Evolutionary conservation across 2,329 filamentous ascomycete genomes (phyloP).

Genomic region (Botrytis sinoallii): DNA sequence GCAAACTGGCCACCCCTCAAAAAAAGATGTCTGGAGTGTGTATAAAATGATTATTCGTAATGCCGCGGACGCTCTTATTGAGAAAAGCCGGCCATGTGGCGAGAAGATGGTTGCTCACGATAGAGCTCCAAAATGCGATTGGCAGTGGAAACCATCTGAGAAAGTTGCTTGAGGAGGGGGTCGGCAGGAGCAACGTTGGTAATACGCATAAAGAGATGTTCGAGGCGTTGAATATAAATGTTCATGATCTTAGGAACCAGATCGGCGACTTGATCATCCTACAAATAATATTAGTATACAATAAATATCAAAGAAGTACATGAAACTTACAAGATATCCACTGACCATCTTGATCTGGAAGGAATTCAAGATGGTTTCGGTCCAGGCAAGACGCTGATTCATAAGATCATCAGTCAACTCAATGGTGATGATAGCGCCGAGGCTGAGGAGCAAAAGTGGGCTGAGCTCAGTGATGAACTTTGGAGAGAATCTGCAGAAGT

Average conservation of each 20-base stretch:
- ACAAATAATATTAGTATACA: conserved; percentile 33
- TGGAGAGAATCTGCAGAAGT: conserved; percentile 50
- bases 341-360: conserved; percentile 41
- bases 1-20: neutral
- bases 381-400: conserved; percentile 56
- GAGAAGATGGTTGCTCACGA: conserved; percentile 20
- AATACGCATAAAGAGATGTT: conserved; percentile 52
- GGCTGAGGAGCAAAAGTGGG: conserved; percentile 60
- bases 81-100: conserved; percentile 8
- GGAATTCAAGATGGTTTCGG: conserved; percentile 56
- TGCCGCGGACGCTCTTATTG: neutral
- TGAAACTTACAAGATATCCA: conserved; percentile 37
- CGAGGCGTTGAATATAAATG: conserved; percentile 51
- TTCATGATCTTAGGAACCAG: conserved; percentile 57
- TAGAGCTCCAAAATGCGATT: conserved; percentile 36
- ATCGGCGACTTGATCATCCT: conserved; percentile 54
- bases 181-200: conserved; percentile 48
- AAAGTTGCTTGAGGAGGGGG: conserved; percentile 48
- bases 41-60: conserved; percentile 1
- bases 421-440: conserved; percentile 61
- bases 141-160: conserved; percentile 41
- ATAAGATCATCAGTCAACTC: conserved; percentile 53
- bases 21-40: conserved; percentile 2
- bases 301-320: neutral
- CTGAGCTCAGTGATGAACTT: conserved; percentile 55